Base-by-base conservation (phyloP, 495 filamentous ascomycete species). In the Sporormia fimetaria region DNA sequence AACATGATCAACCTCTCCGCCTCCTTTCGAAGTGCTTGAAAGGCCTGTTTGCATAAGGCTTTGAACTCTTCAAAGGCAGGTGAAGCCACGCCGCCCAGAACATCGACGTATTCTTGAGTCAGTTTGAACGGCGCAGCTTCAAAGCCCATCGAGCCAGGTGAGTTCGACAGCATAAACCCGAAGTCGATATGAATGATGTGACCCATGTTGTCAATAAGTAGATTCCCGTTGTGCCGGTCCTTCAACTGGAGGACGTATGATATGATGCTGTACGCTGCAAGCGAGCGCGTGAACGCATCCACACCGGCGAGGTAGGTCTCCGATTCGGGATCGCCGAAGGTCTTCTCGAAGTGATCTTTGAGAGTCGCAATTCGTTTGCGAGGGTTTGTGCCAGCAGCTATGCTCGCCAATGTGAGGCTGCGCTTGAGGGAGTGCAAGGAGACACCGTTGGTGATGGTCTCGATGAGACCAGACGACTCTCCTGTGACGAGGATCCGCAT, bases 111-210 rank as follows among this genome's bases (percentile, higher is more conserved):
- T 48, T 85, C 80, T 47, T 78, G 70, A 21, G 80, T 83, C 15
- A 85, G 64, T 61, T 85, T 85, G 61, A 85, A 85, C 8, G 80
- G 81, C 18, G 80, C 80, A 16, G 80, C 79, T 57, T 85, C 80
- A 52, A 83, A 84, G 31, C 81, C 79, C 42, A 85, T 78, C 20
- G 70, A 72, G 2, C 80, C 80, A 12, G 80, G 80, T 12, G 79
- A 82, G 57, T 85, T 85, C 5, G 75, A 80, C 31, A 85, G 67
- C 80, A 85, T 85, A 57, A 85, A 85, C 31, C 80, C 80, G 57
- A 85, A 85, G 59, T 85, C 80, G 42, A 85, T 85, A 54, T 85
- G 80, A 43, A 85, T 80, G 18, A 84, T 81, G 51, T 85, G 80
- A 11, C 80, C 80, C 54, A 79, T 71, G 54, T 81, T 81, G 52